phyloP scores from a whole-genome alignment of 768 basidiomycete species.

The Pleurotus tuoliensis region DNA sequence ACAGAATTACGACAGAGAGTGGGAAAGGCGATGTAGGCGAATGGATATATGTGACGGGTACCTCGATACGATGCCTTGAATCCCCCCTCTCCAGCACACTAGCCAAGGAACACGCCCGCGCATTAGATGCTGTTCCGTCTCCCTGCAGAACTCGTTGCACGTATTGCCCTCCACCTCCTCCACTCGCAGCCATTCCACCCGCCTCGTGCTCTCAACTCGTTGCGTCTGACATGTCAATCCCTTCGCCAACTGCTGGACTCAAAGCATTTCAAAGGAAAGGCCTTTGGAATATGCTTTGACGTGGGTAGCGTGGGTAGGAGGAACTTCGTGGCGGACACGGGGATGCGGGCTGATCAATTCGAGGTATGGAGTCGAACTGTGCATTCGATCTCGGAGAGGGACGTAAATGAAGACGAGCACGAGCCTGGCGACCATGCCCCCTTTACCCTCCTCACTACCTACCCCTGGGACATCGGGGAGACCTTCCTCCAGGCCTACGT shows the following conservation, averaged over 20 bases:
- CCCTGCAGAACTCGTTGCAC: background rate
- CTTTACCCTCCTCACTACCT: background rate
- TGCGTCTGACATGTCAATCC: background rate
- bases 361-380: background rate
- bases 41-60: no score
- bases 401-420: background rate
- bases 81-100: no score
- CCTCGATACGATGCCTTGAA: no score
- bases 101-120: no score
- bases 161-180: background rate
- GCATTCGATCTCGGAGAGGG: background rate
- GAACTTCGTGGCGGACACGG: background rate
- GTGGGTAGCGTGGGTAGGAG: background rate
- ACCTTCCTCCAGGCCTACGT: constrained; percentile 46
- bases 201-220: background rate
- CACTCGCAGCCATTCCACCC: background rate
- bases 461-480: constrained; percentile 27
- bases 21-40: no score
- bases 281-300: background rate
- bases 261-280: background rate
- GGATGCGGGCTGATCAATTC: background rate
- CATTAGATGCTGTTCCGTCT: background rate
- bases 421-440: background rate
- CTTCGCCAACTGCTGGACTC: background rate
- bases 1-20: no score